Evolutionary conservation across 2,329 filamentous ascomycete genomes (phyloP), one percentile per base, ranked within the genome.

Genomic region (Arthrobotrys musiformis): DNA sequence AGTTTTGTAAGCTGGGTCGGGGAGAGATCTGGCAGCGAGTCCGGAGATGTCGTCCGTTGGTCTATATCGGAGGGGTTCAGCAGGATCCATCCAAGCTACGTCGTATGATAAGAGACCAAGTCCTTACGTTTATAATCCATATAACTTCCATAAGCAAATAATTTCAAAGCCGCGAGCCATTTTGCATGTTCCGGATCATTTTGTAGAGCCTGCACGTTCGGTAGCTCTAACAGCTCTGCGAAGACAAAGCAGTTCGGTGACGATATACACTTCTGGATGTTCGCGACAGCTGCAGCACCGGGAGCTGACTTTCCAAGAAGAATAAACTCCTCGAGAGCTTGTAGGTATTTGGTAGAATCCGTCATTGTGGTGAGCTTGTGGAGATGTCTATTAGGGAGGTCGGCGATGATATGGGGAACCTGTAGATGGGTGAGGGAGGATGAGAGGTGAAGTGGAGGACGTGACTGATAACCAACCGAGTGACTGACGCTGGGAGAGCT

Each of bases 91-190:
- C n/a, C n/a, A 33, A 13, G 30, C n/a, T n/a, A 50, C 4, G 5
- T 5, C 9, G 7, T 54, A 54, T 9, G 8, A 50, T n/a, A 22
- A n/a, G 7, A 30, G 50, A n/a, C 5, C 11, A 52, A 22, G 42
- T 22, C 60, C n/a, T 69, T 82, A 90, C 89, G 82, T 83, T 88
- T 86, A 86, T 97, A 97, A 80, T 91, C 89, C 75, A 88, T 85
- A 86, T 93, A 97, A 75, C 93, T 97, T 77, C 94, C 95, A 87
- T 95, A 93, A 74, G 93, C 92, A 84, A 99, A 99, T 81, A 96
- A 90, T 84, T 94, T 88, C 50, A 99, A 90, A 13, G 97, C 87
- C 1, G 86, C 88, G 61, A 95, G 86, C 84, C 93, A 85, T 44
- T 83, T 81, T 5, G 86, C 85, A 81, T 91, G 89, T 58, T 96